phyloP scores from a whole-genome alignment of 2,329 filamentous ascomycete species.

The Triangularia setosa region DNA sequence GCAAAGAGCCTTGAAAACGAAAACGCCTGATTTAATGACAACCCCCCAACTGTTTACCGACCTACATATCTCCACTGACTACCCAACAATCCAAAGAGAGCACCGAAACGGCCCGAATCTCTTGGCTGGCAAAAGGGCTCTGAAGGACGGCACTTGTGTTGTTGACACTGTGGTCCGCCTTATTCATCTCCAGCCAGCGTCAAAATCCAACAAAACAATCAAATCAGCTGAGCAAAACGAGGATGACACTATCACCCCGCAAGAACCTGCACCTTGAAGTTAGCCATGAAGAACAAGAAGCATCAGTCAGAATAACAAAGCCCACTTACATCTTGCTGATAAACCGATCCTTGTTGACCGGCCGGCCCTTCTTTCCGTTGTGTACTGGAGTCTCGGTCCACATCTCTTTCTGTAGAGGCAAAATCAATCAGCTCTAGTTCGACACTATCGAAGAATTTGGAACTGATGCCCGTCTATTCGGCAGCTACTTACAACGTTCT shows the following conservation, averaged over 20 bases:
- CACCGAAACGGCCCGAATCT: neutral
- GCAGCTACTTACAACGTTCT: slow-evolving; percentile 30
- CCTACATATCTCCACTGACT: neutral
- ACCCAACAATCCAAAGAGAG: neutral
- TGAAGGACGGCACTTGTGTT: neutral
- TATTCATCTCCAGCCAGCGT: neutral
- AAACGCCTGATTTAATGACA: slow-evolving; percentile 3
- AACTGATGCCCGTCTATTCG: neutral
- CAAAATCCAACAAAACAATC: neutral
- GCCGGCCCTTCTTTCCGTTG: slow-evolving; percentile 81
- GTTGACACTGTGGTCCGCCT: neutral
- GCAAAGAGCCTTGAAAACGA: neutral
- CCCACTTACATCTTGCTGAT: slow-evolving; percentile 28
- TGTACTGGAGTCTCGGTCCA: slow-evolving; percentile 93
- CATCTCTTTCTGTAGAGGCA: slow-evolving; percentile 70
- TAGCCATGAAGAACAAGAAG: neutral
- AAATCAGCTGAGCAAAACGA: slow-evolving; percentile 25
- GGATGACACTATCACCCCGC: slow-evolving; percentile 26
- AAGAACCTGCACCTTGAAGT: slow-evolving; percentile 22
- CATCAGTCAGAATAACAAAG: neutral
- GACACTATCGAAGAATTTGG: neutral
- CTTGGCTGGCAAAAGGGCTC: neutral
- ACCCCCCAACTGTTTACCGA: neutral
- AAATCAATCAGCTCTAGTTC: slow-evolving; percentile 5
- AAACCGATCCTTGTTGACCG: slow-evolving; percentile 87